Evolutionary conservation across 768 basidiomycete genomes (phyloP).

Genomic region (Chlorophyllum brunneum): DNA sequence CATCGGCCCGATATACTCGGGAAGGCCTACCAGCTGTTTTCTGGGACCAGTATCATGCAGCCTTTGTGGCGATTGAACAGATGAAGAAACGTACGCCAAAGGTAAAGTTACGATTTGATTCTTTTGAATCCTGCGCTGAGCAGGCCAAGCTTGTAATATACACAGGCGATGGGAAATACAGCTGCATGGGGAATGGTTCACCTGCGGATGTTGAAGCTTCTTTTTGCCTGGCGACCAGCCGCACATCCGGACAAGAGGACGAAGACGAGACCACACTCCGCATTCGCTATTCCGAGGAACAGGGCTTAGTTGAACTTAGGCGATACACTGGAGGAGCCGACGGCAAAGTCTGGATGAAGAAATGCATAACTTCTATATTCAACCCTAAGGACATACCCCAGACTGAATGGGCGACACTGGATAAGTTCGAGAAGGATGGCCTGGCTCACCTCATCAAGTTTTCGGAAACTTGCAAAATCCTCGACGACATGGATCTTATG

Average conservation of each 20-base stretch:
- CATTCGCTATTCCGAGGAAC: slow-evolving; percentile 32
- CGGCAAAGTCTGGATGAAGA: slow-evolving; percentile 32
- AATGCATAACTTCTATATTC: slow-evolving; percentile 4
- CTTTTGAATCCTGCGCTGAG: background rate
- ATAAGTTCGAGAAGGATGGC: slow-evolving; percentile 23
- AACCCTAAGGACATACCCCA: slow-evolving; percentile 1
- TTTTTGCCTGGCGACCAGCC: slow-evolving; percentile 20
- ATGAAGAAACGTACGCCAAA: slow-evolving; percentile 51
- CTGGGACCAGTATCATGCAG: slow-evolving; percentile 45
- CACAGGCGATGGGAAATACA: slow-evolving; percentile 35
- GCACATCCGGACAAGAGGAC: background rate
- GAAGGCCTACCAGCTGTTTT: slow-evolving; percentile 35
- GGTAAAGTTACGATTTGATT: slow-evolving; percentile 25
- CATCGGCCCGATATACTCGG: slow-evolving; percentile 30
- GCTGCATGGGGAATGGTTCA: slow-evolving; percentile 49
- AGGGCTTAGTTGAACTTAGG: slow-evolving; percentile 27
- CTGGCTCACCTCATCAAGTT: slow-evolving; percentile 23
- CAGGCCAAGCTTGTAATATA: slow-evolving; percentile 38
- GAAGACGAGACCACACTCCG: slow-evolving; percentile 24
- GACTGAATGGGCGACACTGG: slow-evolving; percentile 15
- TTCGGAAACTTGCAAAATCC: slow-evolving; percentile 21
- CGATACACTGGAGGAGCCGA: slow-evolving; percentile 25
- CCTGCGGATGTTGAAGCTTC: slow-evolving; percentile 42
- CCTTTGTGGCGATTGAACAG: slow-evolving; percentile 38
- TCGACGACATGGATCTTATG: too few species aligned